Conservation (phyloP, 179 eudicot species). For the Beta macrorhiza region DNA sequence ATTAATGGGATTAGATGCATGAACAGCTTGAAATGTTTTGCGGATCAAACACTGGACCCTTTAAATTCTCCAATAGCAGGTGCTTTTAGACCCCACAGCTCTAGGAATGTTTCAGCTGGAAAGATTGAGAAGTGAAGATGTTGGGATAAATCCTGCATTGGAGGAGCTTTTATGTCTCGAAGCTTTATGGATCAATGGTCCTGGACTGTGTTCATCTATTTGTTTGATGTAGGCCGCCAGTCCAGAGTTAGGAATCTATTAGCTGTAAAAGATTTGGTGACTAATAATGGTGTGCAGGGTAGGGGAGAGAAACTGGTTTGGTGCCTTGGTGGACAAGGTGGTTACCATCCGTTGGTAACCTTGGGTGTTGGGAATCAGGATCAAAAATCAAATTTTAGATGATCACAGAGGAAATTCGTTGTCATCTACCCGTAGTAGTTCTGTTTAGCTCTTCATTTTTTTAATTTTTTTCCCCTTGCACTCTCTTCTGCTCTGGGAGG, state of each 20-base stretch:
- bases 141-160: not conserved
- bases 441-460: not conserved
- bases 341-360: not conserved
- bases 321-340: not conserved
- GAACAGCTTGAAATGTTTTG: not conserved
- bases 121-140: not conserved
- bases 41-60: too few relatives aligned
- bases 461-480: not conserved
- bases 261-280: not conserved
- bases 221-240: not conserved
- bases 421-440: not conserved
- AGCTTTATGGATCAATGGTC: not conserved
- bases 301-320: not conserved
- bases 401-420: not conserved
- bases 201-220: not conserved
- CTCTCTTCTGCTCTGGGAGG: not conserved
- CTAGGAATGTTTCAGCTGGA: not conserved
- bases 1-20: not conserved
- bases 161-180: slow-evolving; percentile 5
- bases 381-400: not conserved
- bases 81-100: not conserved
- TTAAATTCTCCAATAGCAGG: not conserved
- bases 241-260: not conserved
- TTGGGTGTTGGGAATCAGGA: not conserved
- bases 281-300: not conserved